phyloP scores from a whole-genome alignment of 1,284 basidiomycete species.

The Microbotryum saponariae region DNA sequence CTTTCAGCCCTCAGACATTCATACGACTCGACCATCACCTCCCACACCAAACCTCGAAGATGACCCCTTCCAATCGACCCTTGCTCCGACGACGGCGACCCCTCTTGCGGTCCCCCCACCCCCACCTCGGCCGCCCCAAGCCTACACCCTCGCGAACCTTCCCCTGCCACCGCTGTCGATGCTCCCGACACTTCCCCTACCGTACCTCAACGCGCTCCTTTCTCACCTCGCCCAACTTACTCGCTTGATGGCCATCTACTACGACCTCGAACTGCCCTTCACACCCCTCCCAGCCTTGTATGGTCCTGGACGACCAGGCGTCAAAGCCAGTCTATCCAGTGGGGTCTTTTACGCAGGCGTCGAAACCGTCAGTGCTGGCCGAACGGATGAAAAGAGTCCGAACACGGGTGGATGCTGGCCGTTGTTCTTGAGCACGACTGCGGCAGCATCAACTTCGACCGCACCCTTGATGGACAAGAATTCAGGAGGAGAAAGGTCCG shows the following conservation, averaged over 20 bases:
- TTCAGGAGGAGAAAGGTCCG: too few species aligned
- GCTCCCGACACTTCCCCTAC: not conserved
- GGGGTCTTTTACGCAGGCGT: not conserved
- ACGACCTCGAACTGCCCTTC: conserved; percentile 16
- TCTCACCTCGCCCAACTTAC: conserved; percentile 13
- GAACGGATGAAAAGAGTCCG: not conserved
- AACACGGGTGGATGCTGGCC: not conserved
- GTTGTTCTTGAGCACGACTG: not conserved
- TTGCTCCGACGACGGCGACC: not conserved
- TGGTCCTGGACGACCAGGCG: conserved; percentile 15
- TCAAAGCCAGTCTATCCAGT: not conserved
- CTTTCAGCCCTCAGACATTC: conserved; percentile 5
- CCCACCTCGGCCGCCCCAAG: not conserved
- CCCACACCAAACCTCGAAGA: conserved; percentile 1
- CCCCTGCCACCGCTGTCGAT: conserved; percentile 14
- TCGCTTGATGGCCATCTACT: conserved; percentile 24
- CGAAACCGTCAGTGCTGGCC: not conserved
- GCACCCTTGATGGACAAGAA: too few species aligned
- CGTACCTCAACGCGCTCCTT: conserved; percentile 14
- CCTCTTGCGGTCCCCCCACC: not conserved
- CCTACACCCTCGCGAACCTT: conserved; percentile 16
- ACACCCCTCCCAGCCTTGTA: conserved; percentile 7
- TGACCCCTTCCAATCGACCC: not conserved
- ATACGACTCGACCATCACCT: conserved; percentile 6
- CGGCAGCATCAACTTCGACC: too few species aligned